Evolutionary conservation across 1,284 basidiomycete genomes (phyloP), one percentile per base, ranked within the genome.

Genomic region (Cyathus pygmaeus): DNA sequence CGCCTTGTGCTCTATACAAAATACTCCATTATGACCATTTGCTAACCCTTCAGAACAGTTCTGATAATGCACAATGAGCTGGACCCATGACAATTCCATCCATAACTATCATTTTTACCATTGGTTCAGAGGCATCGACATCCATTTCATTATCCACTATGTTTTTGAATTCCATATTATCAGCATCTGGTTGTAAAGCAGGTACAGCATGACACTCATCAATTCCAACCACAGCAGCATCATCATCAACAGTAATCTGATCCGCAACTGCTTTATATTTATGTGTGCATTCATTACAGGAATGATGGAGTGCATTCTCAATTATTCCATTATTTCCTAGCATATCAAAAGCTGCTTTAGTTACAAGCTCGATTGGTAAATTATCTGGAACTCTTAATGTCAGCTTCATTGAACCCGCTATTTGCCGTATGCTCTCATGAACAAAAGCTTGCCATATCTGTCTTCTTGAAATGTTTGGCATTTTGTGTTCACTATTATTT

Each of bases 391-490:
- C 31, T 24, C 46, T 42, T 17, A 69, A n/a, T 53, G 56, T 52
- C 6, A 50, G 24, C 23, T 62, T 52, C 19, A 52, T 52, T 17
- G 10, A 44, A 55, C 23, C 23, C 27, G 62, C 65, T 61, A 70
- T 26, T 36, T 30, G 41, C 4, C 65, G 31, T 15, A 70, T 50
- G 33, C 65, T 60, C 53, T 70, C 65, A 24, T 65, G 60, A 49
- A 70, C 56, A 65, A 70, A 70, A 36, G 63, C 54, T 31, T 70
- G 63, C 68, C 68, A 70, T 23, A 62, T 56, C 36, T 67, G 62
- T 19, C 55, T 31, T 3, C 42, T 39, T 27, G 44, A 27, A 39
- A 57, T 30, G 10, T 56, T 21, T 39, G 51, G 19, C 29, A 33
- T 27, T 2, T 42, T 42, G 41, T 64, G 27, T 17, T 19, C 46